Evolutionary conservation across 2,329 filamentous ascomycete species (phyloP), one percentile per base, ranked within the genome.

Genomic region (Talaromyces pinophilus): DNA sequence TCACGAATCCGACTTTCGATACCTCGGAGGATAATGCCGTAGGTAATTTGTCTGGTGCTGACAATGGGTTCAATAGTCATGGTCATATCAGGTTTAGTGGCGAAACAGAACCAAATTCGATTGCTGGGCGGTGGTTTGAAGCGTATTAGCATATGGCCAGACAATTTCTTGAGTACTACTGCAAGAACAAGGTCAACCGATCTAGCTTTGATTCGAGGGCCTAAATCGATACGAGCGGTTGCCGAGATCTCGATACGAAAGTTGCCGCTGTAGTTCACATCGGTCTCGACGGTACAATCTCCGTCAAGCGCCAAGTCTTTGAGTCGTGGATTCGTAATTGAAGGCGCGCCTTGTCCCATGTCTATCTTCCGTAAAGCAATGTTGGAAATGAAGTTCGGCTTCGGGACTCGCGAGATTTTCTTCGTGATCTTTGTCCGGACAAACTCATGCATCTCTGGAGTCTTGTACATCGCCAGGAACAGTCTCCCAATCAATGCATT

Each of bases 91-190:
- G 95, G 95, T 84, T 93, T 92, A n/a, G 88, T 88, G 75, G 96
- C 92, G 75, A 99, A 99, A 0, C 93, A 90, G 71, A 98, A 87
- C 95, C 95, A 99, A n/a, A 97, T 78, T 48, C 95, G 88, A 76
- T 99, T 99, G 78, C 93, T 97, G 0, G 95, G 95, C 17, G 94
- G 92, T 6, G 95, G 92, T 77, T 99, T 99, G 77, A 98, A 89
- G 73, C 92, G 91, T 73, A 97, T 84, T 35, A 97, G 81, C 55
- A 92, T 80, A 72, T 96, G 94, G 0, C 95, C 95, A 72, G 96
- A 92, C 1, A 98, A 82, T 71, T 89, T 91, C 75, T 92, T 93
- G 65, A 97, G 78, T 0, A 95, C 90, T 3, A 93, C 92, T 3
- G 95, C 92, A 42, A 99, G 85, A 10, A 97, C 85, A 61, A 99